These are phyloP conservation scores for Globisporangium nodosum DNA, from an alignment of 352 stramenopile species.

Conservation along the genomic window DNA sequence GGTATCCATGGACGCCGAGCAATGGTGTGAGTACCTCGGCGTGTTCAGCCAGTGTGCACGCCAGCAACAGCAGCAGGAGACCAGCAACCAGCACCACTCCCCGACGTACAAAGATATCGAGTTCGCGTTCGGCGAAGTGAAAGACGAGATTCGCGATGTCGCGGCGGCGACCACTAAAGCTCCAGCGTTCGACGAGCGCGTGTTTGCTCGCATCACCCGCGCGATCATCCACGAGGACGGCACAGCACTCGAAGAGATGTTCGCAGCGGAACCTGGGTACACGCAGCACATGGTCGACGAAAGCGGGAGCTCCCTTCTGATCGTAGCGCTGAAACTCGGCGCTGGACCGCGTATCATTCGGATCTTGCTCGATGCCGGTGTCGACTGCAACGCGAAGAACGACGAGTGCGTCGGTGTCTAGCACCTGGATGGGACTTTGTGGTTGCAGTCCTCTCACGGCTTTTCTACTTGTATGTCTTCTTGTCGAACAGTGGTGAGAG, in stretches of 20 bases:
- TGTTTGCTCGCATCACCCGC: slow-evolving; percentile 20
- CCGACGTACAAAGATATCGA: neutral
- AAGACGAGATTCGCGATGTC: neutral
- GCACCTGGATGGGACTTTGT: neutral
- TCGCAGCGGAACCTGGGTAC: neutral
- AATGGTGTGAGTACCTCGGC: slow-evolving; percentile 49
- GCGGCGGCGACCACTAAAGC: neutral
- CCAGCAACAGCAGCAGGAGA: slow-evolving; percentile 11
- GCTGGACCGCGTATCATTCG: slow-evolving; percentile 20
- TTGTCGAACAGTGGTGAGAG: slow-evolving; percentile 33
- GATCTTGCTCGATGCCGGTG: slow-evolving; percentile 22
- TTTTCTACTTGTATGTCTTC: neutral
- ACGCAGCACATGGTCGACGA: slow-evolving; percentile 18
- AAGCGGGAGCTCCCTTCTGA: slow-evolving; percentile 47
- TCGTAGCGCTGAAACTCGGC: slow-evolving; percentile 37
- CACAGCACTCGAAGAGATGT: slow-evolving; percentile 16
- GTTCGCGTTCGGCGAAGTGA: neutral
- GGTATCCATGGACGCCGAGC: slow-evolving; percentile 17
- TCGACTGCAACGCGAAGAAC: slow-evolving; percentile 50
- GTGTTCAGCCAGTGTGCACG: slow-evolving; percentile 39
- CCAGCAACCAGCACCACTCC: slow-evolving; percentile 12
- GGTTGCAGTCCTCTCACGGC: neutral
- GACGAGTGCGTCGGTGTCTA: slow-evolving; percentile 30
- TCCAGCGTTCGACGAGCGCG: slow-evolving; percentile 1
- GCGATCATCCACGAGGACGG: slow-evolving; percentile 20